phyloP scores from a whole-genome alignment of 345 rosid genomes.

The Balakata baccata region DNA sequence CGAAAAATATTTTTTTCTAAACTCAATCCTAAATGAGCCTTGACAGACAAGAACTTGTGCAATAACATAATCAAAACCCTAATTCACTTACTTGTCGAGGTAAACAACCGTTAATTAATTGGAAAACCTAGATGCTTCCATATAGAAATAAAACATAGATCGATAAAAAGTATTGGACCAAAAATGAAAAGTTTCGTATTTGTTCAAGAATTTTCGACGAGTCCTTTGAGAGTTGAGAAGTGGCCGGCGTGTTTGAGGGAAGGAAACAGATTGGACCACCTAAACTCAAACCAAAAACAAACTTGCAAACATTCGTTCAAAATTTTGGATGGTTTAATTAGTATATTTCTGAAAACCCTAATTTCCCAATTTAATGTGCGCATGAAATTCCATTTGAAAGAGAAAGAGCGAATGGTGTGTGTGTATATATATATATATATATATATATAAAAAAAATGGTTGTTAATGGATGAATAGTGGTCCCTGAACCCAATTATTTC shows the following conservation, averaged over 20 bases:
- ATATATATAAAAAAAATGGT: too few species aligned
- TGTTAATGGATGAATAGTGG: conserved; percentile 1
- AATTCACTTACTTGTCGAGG: background rate
- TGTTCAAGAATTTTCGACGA: too few species aligned
- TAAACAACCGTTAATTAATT: background rate
- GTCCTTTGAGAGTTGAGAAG: conserved; percentile 4
- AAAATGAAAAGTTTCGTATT: background rate
- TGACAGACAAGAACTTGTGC: background rate
- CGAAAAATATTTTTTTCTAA: too few species aligned
- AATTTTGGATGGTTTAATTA: too few species aligned
- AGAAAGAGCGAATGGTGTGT: too few species aligned
- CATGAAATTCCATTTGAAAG: too few species aligned
- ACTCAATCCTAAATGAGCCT: background rate
- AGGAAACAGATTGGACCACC: background rate
- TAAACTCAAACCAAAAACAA: too few species aligned
- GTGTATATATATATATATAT: too few species aligned
- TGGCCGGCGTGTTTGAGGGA: background rate
- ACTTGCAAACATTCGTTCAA: too few species aligned
- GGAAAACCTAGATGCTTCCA: background rate
- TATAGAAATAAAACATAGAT: too few species aligned
- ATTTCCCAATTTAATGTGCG: too few species aligned
- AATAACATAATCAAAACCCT: background rate
- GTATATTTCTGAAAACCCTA: too few species aligned
- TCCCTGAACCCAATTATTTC: background rate
- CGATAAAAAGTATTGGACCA: background rate